phyloP scores from a whole-genome alignment of 2,329 filamentous ascomycete genomes.

The Shiraia bambusicola region DNA sequence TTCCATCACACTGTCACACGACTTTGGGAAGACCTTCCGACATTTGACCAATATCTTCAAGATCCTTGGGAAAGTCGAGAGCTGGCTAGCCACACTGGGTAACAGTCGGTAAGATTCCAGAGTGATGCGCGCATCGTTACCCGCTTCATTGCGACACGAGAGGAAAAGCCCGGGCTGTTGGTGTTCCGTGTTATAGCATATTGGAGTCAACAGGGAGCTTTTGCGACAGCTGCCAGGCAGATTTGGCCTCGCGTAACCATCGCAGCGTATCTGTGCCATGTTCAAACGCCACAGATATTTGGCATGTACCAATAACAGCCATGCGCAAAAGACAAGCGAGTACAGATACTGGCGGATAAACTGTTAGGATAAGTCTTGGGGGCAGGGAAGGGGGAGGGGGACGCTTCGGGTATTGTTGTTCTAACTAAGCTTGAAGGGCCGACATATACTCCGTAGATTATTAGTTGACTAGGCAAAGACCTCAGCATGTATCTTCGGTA shows the following conservation, averaged over 20 bases:
- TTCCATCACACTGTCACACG: slow-evolving; percentile 19
- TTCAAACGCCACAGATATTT: neutral
- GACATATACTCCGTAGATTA: too few species aligned
- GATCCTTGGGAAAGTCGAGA: slow-evolving; percentile 25
- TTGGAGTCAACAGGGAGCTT: neutral
- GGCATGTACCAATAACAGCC: neutral
- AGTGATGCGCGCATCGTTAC: slow-evolving; percentile 10
- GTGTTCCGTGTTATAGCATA: neutral
- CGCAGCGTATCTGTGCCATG: slow-evolving; percentile 2
- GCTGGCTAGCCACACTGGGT: slow-evolving; percentile 14
- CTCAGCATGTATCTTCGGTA: slow-evolving; percentile 1
- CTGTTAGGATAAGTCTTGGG: slow-evolving; percentile 1
- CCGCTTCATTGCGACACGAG: slow-evolving; percentile 5
- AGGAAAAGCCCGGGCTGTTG: neutral
- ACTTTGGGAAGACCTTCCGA: slow-evolving; percentile 9
- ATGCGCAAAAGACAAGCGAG: neutral
- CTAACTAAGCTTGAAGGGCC: slow-evolving; percentile 3
- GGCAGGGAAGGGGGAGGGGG: too few species aligned
- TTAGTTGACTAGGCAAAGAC: slow-evolving; percentile 7
- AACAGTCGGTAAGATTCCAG: slow-evolving; percentile 10
- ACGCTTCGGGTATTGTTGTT: slow-evolving; percentile 2
- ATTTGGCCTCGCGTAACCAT: neutral
- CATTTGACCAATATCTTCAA: slow-evolving; percentile 18
- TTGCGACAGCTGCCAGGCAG: slow-evolving; percentile 7
- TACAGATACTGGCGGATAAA: slow-evolving; percentile 9